Base-by-base conservation (phyloP, 2,329 filamentous ascomycete species). In the Pyrenophora graminea region DNA sequence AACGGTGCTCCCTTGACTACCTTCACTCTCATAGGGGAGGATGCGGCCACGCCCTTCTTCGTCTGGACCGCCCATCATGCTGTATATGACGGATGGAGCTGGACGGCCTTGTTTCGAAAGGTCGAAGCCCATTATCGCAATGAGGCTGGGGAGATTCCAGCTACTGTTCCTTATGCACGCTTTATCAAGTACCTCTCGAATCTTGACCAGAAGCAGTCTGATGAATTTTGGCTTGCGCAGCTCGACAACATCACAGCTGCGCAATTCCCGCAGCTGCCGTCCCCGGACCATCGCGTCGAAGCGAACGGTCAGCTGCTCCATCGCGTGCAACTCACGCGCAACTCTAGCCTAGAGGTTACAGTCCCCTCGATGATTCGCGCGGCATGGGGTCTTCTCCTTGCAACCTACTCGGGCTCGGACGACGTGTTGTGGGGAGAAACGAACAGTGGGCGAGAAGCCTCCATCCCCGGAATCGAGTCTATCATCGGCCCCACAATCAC, bases 351-450 rank as follows among this genome's bases (percentile, higher is more conserved):
- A n/a, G 67, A 67, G 8, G 63, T 70, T n/a, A 71, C 67, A 2
- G 58, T 70, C 48, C 64, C 75, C 18, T 71, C 70, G 1, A 62
- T 74, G 37, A 66, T 80, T 42, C 71, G 74, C 25, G 72, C 76
- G 9, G 74, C 77, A 7, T 80, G 78, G 78, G 77, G 72, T 1
- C 53, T 80, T 34, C 65, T 80, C 2, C 60, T 80, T 6, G 69
- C 75, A 33, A 74, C 71, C 39, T 80, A 79, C 55, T 76, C 77
- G n/a, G 74, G 71, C 2, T 74, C 74, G 13, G 72, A 79, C 41
- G 76, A 80, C 56, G 74, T 80, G 6, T 69, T 76, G 19, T 82
- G 80, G 63, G 79, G 77, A 1, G 76, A 75, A 51, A 75, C 70
- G 1, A 60, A 72, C 13, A 70, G 69, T 6, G 70, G 73, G 0